Percentiles rank a stretch among this genome's conserved stretches.
Evolutionary conservation across 1,284 basidiomycete genomes (phyloP).

Genomic region (Tilletia walkeri): DNA sequence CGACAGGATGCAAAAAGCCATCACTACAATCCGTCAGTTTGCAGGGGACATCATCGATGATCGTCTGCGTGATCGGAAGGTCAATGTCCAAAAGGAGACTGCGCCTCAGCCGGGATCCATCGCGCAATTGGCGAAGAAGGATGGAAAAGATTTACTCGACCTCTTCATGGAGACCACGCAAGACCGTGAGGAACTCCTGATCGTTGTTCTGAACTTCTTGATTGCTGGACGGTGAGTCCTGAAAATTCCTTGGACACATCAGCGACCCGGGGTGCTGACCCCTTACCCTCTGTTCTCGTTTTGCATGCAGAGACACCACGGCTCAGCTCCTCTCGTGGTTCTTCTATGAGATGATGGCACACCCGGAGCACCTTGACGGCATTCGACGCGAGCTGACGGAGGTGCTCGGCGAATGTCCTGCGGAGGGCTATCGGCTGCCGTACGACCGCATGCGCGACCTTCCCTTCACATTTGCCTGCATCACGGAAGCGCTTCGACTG

Average conservation of each 20-base stretch:
- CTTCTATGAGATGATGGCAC: constrained; percentile 36
- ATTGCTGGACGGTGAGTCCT: constrained; percentile 33
- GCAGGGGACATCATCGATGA: constrained; percentile 39
- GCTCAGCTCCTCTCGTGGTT: constrained; percentile 43
- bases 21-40: constrained; percentile 33
- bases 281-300: too few species aligned
- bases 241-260: too few species aligned
- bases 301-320: constrained; percentile 35
- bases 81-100: neutral
- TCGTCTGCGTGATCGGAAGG: constrained; percentile 22
- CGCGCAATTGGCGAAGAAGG: constrained; percentile 21
- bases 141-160: constrained; percentile 53
- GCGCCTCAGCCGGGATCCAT: constrained; percentile 1
- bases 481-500: constrained; percentile 41
- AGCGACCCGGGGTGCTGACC: too few species aligned
- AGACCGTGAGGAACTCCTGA: constrained; percentile 48
- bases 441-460: constrained; percentile 40
- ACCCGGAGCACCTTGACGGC: constrained; percentile 29
- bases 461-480: constrained; percentile 39
- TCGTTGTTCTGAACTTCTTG: constrained; percentile 44
- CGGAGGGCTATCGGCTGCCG: constrained; percentile 23
- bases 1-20: constrained; percentile 12
- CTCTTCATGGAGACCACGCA: constrained; percentile 58
- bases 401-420: constrained; percentile 27
- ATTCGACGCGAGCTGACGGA: constrained; percentile 37